Evolutionary conservation across 73 alveolate species (phyloP).

Genomic region (Tetrahymena borealis): DNA sequence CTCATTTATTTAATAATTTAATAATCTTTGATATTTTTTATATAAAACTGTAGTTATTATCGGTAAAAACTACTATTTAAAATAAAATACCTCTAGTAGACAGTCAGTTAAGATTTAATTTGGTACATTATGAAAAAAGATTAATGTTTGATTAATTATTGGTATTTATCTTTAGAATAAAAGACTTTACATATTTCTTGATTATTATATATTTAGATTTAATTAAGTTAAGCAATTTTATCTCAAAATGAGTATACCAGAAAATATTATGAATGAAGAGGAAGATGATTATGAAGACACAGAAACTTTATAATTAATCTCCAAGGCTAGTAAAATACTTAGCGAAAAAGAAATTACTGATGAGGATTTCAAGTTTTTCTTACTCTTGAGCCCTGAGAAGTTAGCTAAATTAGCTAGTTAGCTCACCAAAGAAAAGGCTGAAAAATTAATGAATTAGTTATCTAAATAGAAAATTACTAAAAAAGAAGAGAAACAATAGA

Average conservation of each 20-base stretch:
- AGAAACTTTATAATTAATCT: neutral
- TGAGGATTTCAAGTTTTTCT: neutral
- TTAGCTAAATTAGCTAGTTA: neutral
- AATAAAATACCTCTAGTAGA: too few relatives aligned
- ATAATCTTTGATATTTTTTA: too few relatives aligned
- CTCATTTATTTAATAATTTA: too few relatives aligned
- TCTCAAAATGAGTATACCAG: neutral
- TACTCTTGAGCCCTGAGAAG: neutral
- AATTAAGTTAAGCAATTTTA: neutral
- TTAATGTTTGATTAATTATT: too few relatives aligned
- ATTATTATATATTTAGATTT: too few relatives aligned
- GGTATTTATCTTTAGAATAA: too few relatives aligned
- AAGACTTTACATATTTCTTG: too few relatives aligned
- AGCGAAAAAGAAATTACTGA: neutral
- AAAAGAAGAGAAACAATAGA: neutral
- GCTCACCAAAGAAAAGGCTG: neutral
- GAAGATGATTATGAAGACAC: neutral
- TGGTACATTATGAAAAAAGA: too few relatives aligned
- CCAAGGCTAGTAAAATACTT: neutral
- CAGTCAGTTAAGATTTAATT: too few relatives aligned
- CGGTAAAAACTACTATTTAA: too few relatives aligned
- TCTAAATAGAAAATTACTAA: neutral
- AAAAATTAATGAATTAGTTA: neutral
- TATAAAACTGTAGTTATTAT: too few relatives aligned
- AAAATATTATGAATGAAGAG: neutral